Percentiles rank a stretch among this genome's conserved stretches.
Evolutionary conservation across 2,329 filamentous ascomycete genomes (phyloP).

Genomic region (Immersiporthe knoxdaviesiana): DNA sequence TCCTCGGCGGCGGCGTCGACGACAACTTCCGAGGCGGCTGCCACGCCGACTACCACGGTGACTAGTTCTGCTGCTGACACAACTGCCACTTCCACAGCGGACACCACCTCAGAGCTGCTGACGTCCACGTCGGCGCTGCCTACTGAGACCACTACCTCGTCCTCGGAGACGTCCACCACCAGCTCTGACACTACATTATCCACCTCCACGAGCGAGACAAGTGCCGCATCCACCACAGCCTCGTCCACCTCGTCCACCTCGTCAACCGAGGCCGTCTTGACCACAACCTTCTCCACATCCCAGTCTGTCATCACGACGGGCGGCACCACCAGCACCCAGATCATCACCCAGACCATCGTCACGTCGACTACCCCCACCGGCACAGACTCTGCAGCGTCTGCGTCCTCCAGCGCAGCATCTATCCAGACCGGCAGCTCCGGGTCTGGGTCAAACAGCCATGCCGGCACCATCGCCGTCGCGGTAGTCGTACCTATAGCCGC

Average conservation of each 20-base stretch:
- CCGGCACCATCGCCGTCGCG: conserved; percentile 83
- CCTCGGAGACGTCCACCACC: conserved; percentile 8
- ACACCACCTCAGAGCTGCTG: conserved; percentile 4
- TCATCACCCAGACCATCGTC: conserved; percentile 31
- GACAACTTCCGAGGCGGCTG: conserved; percentile 20
- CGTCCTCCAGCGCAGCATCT: conserved; percentile 16
- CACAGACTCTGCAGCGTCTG: conserved; percentile 16
- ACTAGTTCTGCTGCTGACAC: conserved; percentile 30
- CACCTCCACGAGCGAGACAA: neutral
- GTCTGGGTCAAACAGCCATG: conserved; percentile 56
- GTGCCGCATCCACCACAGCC: conserved; percentile 10
- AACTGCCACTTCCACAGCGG: conserved; percentile 25
- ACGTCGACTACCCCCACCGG: conserved; percentile 13
- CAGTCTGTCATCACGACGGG: conserved; percentile 16
- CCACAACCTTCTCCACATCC: conserved; percentile 21
- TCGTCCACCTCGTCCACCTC: conserved; percentile 10
- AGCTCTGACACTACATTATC: conserved; percentile 9
- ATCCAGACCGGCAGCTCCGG: conserved; percentile 36
- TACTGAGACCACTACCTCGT: conserved; percentile 12
- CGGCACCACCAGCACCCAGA: conserved; percentile 24
- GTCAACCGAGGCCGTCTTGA: neutral
- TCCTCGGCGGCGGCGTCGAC: conserved; percentile 19
- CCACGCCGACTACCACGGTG: conserved; percentile 24
- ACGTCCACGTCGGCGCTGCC: conserved; percentile 8
- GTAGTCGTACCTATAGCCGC: conserved; percentile 92